A percentile compares a stretch with the other conserved stretches of the same genome.
These are phyloP conservation scores for Blastobotrys robertii DNA, from an alignment of 805 yeast species.

Conservation along the genomic window DNA sequence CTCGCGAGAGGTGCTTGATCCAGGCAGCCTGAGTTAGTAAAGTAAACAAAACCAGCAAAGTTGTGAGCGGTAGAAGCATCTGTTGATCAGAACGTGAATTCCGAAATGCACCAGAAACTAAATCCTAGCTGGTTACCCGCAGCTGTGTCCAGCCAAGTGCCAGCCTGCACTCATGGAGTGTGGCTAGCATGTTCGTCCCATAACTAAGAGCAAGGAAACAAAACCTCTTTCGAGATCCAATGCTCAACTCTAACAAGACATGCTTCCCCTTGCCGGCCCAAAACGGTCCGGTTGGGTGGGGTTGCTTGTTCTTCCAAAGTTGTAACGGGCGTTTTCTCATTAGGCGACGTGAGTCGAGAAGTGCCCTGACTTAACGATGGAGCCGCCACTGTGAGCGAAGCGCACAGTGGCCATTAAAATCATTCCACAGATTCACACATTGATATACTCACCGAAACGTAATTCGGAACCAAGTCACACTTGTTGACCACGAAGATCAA, in stretches of 20 bases:
- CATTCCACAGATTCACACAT: conserved; percentile 8
- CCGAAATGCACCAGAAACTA: too few relatives aligned
- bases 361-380: conserved; percentile 62
- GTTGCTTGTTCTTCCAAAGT: conserved; percentile 81
- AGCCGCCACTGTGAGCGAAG: conserved; percentile 12
- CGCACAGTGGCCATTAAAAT: conserved; percentile 4
- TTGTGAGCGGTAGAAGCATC: conserved; percentile 7
- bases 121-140: too few relatives aligned
- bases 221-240: conserved; percentile 19
- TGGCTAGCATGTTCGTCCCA: conserved; percentile 57
- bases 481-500: conserved; percentile 88
- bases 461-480: conserved; percentile 96
- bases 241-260: conserved; percentile 80
- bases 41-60: conserved; percentile 12
- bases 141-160: not conserved
- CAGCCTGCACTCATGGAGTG: not conserved
- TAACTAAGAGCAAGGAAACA: conserved; percentile 66
- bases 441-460: conserved; percentile 90
- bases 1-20: conserved; percentile 90
- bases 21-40: conserved; percentile 82
- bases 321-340: conserved; percentile 83
- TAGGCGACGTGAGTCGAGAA: conserved; percentile 21
- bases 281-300: conserved; percentile 45
- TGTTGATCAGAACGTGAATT: not conserved
- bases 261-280: conserved; percentile 34